Evolutionary conservation across 2,329 filamentous ascomycete genomes (phyloP), one percentile per base, ranked within the genome.

Genomic region (Ophiosphaerella herpotricha): DNA sequence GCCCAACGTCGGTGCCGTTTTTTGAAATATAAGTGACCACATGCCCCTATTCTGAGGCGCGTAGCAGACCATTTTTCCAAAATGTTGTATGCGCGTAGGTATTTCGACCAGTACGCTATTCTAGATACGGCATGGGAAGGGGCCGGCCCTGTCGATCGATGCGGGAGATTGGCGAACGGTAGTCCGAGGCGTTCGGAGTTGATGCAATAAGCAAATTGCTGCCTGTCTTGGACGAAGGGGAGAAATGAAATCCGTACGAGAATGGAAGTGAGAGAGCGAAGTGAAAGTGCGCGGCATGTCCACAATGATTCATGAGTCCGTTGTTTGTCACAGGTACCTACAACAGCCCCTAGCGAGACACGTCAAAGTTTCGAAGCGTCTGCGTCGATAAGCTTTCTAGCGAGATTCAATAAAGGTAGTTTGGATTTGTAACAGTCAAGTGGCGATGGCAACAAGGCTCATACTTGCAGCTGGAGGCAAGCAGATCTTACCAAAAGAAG

Each of bases 161-260:
- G 21, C 45, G 45, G 38, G 38, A 47, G 45, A 42, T 47, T 38
- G 37, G 16, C 45, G 32, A 18, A 32, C 8, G 45, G 12, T 21
- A 18, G 38, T 39, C 31, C 12, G 13, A 4, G 26, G 26, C 26
- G 26, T 48, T 31, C 32, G 34, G 38, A 23, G 32, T 32, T 37
- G 23, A 43, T 48, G 39, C 45, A 42, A 14, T 29, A 24, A 18
- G 23, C 31, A 42, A 11, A 33, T 21, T 34, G 29, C 6, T 8
- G 11, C 2, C 11, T 29, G 26, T 29, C 26, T 6, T 29, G 11
- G 26, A 29, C 9, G 6, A 8, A 21, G 18, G 18, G 7, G 26
- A 8, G 26, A 29, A 29, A 29, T 29, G 26, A 5, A 11, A 29
- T 29, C 9, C 7, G 7, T 4, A 29, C 9, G 26, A 29, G 26